A percentile compares a stretch with the other conserved stretches of the same genome.
Conservation (phyloP, 192 early-diverging fungal species). For the Backusella liffmaniae region DNA sequence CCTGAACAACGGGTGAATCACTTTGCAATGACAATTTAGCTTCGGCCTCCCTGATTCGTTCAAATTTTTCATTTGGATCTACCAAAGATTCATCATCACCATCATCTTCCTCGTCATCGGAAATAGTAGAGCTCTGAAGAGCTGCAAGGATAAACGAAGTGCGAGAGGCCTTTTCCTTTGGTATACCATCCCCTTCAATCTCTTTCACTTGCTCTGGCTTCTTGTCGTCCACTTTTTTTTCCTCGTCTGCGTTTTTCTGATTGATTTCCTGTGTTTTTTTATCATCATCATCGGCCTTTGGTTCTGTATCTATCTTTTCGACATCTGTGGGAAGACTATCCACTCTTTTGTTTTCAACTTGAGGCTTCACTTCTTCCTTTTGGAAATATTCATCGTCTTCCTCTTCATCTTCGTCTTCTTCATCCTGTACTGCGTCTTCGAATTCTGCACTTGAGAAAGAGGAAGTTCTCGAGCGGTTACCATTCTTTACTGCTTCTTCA, state of each 20-base stretch:
- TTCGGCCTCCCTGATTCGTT: neutral
- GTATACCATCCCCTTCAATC: neutral
- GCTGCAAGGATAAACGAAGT: slow-evolving; percentile 13
- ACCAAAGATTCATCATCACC: neutral
- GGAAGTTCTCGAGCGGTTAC: neutral
- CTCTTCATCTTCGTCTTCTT: slow-evolving; percentile 4
- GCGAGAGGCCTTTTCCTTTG: neutral
- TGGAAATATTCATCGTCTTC: slow-evolving; percentile 19
- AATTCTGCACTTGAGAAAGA: slow-evolving; percentile 8
- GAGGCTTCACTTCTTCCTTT: neutral
- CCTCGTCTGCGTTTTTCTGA: neutral
- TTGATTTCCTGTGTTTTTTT: neutral
- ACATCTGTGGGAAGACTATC: neutral
- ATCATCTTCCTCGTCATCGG: slow-evolving; percentile 6
- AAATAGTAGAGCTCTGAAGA: neutral
- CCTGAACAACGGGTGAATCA: neutral
- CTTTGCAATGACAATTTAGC: neutral
- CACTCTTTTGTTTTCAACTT: neutral
- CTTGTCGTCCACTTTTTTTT: neutral
- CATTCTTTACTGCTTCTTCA: neutral
- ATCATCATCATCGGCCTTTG: neutral
- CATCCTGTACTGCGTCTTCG: slow-evolving; percentile 14
- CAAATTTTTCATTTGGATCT: slow-evolving; percentile 16
- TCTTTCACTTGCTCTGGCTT: neutral
- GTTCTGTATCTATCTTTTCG: neutral